These are phyloP conservation scores for Arabis hirsuta DNA, from an alignment of 345 rosid species.

Conservation along the genomic window DNA sequence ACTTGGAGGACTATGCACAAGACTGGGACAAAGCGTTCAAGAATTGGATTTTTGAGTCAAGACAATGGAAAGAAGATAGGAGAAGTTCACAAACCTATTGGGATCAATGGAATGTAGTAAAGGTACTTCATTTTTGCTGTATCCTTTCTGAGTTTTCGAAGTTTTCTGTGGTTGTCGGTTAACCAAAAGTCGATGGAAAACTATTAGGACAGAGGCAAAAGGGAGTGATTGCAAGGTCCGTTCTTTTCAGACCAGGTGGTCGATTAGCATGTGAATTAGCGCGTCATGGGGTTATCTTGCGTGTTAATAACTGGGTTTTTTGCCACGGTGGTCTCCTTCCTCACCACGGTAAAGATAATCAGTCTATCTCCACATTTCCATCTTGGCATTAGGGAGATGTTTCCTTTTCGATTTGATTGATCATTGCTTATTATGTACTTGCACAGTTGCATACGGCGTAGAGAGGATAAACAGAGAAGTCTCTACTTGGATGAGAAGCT, in stretches of 20 bases:
- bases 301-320: conserved; percentile 91
- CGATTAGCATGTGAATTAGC: conserved; percentile 78
- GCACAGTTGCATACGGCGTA: conserved; percentile 77
- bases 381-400: not conserved
- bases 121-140: conserved; percentile 57
- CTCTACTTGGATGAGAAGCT: conserved; percentile 86
- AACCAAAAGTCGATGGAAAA: conserved; percentile 37
- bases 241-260: conserved; percentile 84
- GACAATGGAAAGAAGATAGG: conserved; percentile 55
- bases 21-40: conserved; percentile 79
- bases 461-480: conserved; percentile 88
- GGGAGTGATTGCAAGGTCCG: conserved; percentile 86
- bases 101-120: conserved; percentile 79
- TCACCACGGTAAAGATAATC: conserved; percentile 66
- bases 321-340: conserved; percentile 98
- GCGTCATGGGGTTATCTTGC: conserved; percentile 69
- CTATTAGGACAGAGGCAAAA: conserved; percentile 98
- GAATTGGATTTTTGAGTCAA: conserved; percentile 59
- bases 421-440: conserved; percentile 46
- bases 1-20: conserved; percentile 56
- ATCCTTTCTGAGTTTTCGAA: conserved; percentile 5
- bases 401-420: conserved; percentile 22
- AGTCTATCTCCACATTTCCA: not conserved
- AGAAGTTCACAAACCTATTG: conserved; percentile 58
- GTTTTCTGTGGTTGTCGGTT: not conserved